Conservation (phyloP, 2,329 filamentous ascomycete genomes). For the Dothideomycetes sp. region DNA sequence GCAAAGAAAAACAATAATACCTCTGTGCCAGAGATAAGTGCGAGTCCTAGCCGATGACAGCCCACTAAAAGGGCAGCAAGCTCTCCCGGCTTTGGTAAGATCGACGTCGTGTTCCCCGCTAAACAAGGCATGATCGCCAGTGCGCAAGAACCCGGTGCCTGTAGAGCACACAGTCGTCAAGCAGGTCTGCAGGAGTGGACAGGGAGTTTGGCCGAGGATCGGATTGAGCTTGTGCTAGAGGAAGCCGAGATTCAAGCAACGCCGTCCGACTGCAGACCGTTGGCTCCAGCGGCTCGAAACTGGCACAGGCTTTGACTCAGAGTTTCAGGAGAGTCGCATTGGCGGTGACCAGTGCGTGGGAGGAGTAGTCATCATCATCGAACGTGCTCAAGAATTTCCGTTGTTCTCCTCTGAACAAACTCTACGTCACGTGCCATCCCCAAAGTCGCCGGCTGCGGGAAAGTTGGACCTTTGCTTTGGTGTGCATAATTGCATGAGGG, state of each 20-base stretch:
- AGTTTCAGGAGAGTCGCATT: neutral
- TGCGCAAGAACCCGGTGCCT: too few relatives aligned
- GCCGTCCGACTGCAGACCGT: neutral
- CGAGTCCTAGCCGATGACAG: neutral
- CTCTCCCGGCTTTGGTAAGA: neutral
- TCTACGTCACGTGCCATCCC: neutral
- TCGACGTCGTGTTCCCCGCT: neutral
- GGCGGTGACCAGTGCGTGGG: too few relatives aligned
- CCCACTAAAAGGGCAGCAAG: neutral
- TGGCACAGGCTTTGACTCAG: neutral
- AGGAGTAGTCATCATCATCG: neutral
- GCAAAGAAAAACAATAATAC: too few relatives aligned
- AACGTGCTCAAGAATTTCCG: neutral
- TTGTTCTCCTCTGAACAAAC: neutral
- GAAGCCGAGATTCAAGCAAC: neutral
- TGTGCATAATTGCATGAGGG: neutral
- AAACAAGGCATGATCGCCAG: neutral
- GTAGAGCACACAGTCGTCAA: too few relatives aligned
- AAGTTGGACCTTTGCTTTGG: neutral
- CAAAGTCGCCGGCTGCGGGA: neutral
- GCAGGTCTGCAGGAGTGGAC: too few relatives aligned
- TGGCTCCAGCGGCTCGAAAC: too few relatives aligned
- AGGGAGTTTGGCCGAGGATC: neutral
- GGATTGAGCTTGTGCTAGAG: neutral
- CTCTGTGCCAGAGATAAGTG: neutral